Conservation (phyloP, 2,329 filamentous ascomycete genomes). For the Lasiodiplodia gonubiensis region DNA sequence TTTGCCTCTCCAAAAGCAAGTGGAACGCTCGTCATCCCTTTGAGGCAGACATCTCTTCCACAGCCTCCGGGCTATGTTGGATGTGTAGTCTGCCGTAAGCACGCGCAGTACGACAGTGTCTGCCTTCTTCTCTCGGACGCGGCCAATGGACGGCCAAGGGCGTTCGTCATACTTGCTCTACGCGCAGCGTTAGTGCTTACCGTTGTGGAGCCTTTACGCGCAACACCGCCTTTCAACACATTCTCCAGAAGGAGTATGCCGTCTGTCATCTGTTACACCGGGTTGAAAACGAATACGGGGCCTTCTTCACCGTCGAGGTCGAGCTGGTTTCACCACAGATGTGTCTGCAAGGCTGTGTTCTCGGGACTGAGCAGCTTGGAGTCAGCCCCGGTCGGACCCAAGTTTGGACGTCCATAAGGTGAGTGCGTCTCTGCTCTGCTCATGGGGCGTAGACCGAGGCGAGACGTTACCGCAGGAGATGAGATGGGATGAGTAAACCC, state of each 20-base stretch:
- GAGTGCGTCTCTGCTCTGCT: no score
- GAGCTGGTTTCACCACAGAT: neutral
- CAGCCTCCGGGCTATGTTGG: neutral
- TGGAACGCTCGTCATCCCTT: neutral
- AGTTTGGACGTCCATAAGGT: no score
- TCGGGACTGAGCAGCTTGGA: neutral
- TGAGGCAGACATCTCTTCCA: neutral
- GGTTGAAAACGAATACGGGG: neutral
- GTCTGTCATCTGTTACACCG: neutral
- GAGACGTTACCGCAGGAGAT: neutral
- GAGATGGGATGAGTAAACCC: no score
- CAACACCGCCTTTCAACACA: neutral
- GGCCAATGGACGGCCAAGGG: neutral
- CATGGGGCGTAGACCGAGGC: no score
- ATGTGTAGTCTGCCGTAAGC: neutral
- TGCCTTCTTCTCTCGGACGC: neutral
- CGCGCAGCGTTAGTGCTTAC: conserved; percentile 19
- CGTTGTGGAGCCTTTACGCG: conserved; percentile 15
- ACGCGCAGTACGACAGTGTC: neutral
- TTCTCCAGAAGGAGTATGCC: neutral
- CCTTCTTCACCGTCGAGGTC: neutral
- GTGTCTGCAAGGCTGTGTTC: neutral
- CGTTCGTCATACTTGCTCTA: conserved; percentile 7
- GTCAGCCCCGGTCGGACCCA: neutral
- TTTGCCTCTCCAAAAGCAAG: neutral